phyloP scores from a whole-genome alignment of 768 basidiomycete species.

The Sporobolomyces roseus region DNA sequence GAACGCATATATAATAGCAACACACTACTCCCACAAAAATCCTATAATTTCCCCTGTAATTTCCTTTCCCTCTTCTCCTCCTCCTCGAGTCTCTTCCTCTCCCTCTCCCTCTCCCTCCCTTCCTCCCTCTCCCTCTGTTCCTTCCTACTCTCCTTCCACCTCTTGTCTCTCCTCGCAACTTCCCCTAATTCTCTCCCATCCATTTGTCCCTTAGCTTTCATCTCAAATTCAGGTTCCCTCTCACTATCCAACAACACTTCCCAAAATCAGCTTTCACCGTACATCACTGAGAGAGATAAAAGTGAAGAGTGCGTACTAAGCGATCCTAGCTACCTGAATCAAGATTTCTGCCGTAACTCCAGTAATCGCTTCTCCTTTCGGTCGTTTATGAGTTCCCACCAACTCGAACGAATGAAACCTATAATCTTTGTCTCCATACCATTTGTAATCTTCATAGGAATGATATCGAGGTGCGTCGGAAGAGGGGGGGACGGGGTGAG shows the following conservation, averaged over 20 bases:
- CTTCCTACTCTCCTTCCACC: constrained; percentile 3
- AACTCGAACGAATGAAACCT: constrained; percentile 39
- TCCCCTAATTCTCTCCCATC: constrained; percentile 15
- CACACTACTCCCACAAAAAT: too few species aligned
- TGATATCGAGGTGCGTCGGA: constrained; percentile 19
- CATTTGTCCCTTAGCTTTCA: constrained; percentile 26
- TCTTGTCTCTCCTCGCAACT: constrained; percentile 19
- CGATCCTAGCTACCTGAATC: constrained; percentile 40
- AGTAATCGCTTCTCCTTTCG: constrained; percentile 17
- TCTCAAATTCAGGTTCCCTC: constrained; percentile 31
- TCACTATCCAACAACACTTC: neutral
- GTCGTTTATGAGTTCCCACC: too few species aligned
- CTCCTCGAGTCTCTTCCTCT: neutral
- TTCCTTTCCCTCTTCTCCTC: neutral
- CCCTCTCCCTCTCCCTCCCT: neutral
- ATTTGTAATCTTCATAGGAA: constrained; percentile 36
- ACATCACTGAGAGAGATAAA: neutral
- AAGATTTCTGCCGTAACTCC: constrained; percentile 45
- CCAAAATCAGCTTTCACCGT: neutral
- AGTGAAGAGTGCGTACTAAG: constrained; percentile 34
- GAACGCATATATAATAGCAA: too few species aligned
- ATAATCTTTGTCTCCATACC: constrained; percentile 38
- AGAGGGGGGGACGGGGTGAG: constrained; percentile 8
- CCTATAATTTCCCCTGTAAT: neutral
- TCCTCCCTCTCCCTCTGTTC: constrained; percentile 3